These are phyloP conservation scores for Xylaria nigripes DNA, from an alignment of 495 filamentous ascomycete species.

Conservation along the genomic window DNA sequence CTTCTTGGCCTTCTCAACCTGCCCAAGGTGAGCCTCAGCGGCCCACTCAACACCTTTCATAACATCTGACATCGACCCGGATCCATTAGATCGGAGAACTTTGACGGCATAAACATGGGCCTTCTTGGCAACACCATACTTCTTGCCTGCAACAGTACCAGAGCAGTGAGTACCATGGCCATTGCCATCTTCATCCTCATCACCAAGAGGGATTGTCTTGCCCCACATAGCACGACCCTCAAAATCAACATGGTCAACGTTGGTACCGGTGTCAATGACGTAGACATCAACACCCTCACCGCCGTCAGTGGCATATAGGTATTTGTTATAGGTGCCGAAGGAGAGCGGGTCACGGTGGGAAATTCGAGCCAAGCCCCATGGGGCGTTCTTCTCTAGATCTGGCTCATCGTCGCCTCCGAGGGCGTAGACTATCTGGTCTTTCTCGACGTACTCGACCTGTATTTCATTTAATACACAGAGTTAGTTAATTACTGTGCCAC, in stretches of 20 bases:
- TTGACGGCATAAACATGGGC: constrained; percentile 95
- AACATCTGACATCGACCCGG: constrained; percentile 97
- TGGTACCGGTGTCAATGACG: constrained; percentile 96
- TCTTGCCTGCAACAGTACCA: constrained; percentile 93
- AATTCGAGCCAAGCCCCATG: constrained; percentile 96
- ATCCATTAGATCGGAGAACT: constrained; percentile 94
- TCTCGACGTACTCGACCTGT: constrained; percentile 95
- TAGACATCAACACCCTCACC: constrained; percentile 99
- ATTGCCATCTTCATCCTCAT: constrained; percentile 89
- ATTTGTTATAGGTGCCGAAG: constrained; percentile 96
- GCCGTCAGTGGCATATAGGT: constrained; percentile 81
- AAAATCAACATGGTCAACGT: constrained; percentile 90
- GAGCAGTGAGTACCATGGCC: constrained; percentile 99
- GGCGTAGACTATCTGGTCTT: constrained; percentile 82
- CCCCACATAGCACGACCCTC: constrained; percentile 93
- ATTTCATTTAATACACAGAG: constrained; percentile 9
- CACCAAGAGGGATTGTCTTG: constrained; percentile 81
- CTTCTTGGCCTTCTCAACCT: constrained; percentile 64
- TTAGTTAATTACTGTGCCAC: not conserved
- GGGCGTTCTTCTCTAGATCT: constrained; percentile 76
- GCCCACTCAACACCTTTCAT: constrained; percentile 98
- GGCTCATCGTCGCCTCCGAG: constrained; percentile 30
- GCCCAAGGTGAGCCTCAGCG: constrained; percentile 65
- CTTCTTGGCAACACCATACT: constrained; percentile 99
- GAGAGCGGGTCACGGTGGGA: constrained; percentile 81